Conservation (phyloP, 768 basidiomycete species). For the Lactifluus hygrophoroides region DNA sequence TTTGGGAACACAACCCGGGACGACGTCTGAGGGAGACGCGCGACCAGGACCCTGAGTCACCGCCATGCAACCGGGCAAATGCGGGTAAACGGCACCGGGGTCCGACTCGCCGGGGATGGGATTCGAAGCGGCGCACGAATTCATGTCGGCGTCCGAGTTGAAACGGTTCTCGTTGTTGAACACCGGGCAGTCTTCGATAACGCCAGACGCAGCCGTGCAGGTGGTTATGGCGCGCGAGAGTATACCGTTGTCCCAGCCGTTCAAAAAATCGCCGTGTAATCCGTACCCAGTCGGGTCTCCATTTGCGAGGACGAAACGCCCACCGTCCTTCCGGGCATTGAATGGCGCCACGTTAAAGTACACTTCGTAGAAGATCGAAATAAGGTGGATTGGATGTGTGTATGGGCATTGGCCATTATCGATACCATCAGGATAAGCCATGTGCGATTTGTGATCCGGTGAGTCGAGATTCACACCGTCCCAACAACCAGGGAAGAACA, state of each 20-base stretch:
- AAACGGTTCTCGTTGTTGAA: conserved; percentile 5
- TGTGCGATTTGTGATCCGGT: conserved; percentile 32
- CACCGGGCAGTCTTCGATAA: conserved; percentile 7
- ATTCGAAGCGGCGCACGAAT: neutral
- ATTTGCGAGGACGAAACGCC: conserved; percentile 33
- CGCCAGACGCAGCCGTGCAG: conserved; percentile 21
- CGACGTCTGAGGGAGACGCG: neutral
- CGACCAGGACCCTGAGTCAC: conserved; percentile 2
- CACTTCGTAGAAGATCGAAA: conserved; percentile 37
- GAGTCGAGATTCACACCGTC: conserved; percentile 34
- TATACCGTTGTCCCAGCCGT: conserved; percentile 35
- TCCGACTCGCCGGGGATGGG: neutral
- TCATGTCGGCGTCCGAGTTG: neutral
- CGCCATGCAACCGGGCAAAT: conserved; percentile 13
- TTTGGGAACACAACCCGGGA: neutral
- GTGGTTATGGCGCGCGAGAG: conserved; percentile 32
- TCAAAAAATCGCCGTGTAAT: conserved; percentile 31
- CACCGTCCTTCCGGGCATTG: conserved; percentile 24
- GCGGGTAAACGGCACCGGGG: neutral
- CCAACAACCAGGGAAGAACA: conserved; percentile 33
- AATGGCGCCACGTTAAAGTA: conserved; percentile 26
- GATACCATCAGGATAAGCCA: conserved; percentile 25
- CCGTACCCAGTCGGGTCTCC: conserved; percentile 39
- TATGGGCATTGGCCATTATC: conserved; percentile 4
- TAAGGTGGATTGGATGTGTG: conserved; percentile 29